phyloP scores from a whole-genome alignment of 2,329 filamentous ascomycete species.

The Scytalidium lignicola region DNA sequence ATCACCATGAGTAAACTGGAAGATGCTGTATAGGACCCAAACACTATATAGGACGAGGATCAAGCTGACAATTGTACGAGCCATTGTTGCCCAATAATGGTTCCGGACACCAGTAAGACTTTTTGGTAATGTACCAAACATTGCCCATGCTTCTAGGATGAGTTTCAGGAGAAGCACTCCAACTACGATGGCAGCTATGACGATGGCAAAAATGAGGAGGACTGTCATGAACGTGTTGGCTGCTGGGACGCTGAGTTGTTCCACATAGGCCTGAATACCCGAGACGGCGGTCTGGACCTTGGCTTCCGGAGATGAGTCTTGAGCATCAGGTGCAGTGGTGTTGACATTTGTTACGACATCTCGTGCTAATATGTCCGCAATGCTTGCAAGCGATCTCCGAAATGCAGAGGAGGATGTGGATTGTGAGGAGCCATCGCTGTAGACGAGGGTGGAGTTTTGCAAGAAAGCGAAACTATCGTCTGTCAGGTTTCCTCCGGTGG shows the following conservation, averaged over 20 bases:
- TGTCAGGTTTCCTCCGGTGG: constrained; percentile 83
- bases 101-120: constrained; percentile 79
- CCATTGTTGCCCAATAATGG: constrained; percentile 93
- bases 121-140: constrained; percentile 83
- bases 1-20: constrained; percentile 89
- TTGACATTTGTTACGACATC: constrained; percentile 44
- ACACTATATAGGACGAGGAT: constrained; percentile 89
- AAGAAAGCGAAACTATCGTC: constrained; percentile 71
- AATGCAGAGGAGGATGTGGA: constrained; percentile 33
- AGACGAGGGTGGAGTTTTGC: constrained; percentile 70
- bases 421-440: constrained; percentile 52
- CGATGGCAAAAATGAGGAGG: constrained; percentile 79
- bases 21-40: constrained; percentile 94
- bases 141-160: constrained; percentile 82
- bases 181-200: constrained; percentile 78
- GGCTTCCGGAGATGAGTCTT: constrained; percentile 17
- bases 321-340: constrained; percentile 21
- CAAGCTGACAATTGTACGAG: constrained; percentile 81
- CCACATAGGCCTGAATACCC: constrained; percentile 77
- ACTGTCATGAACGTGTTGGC: constrained; percentile 97
- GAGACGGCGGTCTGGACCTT: constrained; percentile 50
- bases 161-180: constrained; percentile 87
- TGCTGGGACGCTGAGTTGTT: constrained; percentile 77
- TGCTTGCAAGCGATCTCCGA: constrained; percentile 50
- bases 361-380: constrained; percentile 47